Base-by-base conservation (phyloP, 108 stramenopile genomes). In the Skeletonema marinoi region DNA sequence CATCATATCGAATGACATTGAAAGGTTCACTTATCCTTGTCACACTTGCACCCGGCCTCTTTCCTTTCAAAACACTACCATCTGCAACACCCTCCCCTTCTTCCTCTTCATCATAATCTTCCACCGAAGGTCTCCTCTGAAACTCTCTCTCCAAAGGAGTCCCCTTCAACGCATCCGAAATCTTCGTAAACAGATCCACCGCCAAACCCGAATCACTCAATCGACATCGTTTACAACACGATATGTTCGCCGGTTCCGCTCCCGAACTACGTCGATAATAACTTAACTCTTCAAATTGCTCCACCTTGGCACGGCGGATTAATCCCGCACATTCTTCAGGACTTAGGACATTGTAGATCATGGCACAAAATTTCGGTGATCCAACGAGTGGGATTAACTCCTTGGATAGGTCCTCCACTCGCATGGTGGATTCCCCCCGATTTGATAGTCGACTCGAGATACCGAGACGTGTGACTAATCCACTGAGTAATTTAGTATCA, bases 271-370 rank as follows among this genome's bases (percentile, higher is more conserved):
- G 41, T 35, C 63, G 16, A 31, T 66, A 65, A 16, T 74, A 12
- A n/a, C 73, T 29, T 6, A 72, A 71, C 25, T 78, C 67, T 31
- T 78, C 72, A 48, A 65, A 83, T 1, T 77, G 65, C 5, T 38
- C 42, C 16, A 32, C 50, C 51, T 83, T 72, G 16, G 75, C 32
- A 30, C 64, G 36, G 16, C 32, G 65, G 29, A 83, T 60, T 3
- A 83, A 21, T 3, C 19, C 65, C 2, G 35, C n/a, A 56, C 82
- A 83, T 70, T 83, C 82, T 33, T 83, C 63, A 19, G 70, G 71
- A 39, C 71, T 21, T 30, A 78, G 66, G 21, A 74, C 72, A 29
- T 78, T 65, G 32, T 75, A 30, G 6, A 81, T 36, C 64, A 74
- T 36, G 31, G 54, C 65, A 16, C 19, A 31, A 21, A 74, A 65